Base-by-base conservation (phyloP, 768 basidiomycete genomes). In the Phaffia australis region DNA sequence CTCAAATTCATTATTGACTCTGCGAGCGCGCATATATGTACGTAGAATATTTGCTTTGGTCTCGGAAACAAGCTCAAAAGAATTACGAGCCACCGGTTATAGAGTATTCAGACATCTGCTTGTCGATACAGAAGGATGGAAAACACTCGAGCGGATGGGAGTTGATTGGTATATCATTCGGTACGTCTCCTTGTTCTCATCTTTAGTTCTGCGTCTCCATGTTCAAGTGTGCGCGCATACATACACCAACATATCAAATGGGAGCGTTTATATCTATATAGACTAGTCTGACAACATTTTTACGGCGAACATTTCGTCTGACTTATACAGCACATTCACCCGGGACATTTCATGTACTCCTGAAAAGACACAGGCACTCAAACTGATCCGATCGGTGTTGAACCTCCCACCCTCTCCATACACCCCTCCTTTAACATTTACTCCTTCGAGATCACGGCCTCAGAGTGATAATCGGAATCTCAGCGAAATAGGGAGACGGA, bases 331-430 rank as follows among this genome's bases (percentile, higher is more conserved):
- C 70, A 85, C 92, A 1, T 79, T 98, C 19, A 83, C 87, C 0
- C 84, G 92, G 16, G 92, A 97, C 74, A 85, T 84, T 73, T 87
- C 89, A 71, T 81, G 85, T 73, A 82, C 83, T 16, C 81, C 85
- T 6, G 95, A 92, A 77, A 89, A 89, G 73, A 91, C 95, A 73
- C 93, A 98, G 75, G 89, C 83, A 25, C 83, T 99, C 71, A 89
- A 90, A 68, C 83, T 98, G 25, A 84, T 98, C 63, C 86, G 95
- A 23, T 78, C 84, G 2, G 83, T 91, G 29, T 83, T 93, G 8
- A 84, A 88, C 71, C 81, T 64, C 56, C 32, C 56, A 19, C 56
- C 47, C 55, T 56, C 50, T n/a, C 46, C 60, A 67, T 62, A 55
- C 51, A 32, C 60, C 57, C 42, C 52, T n/a, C 64, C 64, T 35